Conservation (phyloP, 2,329 filamentous ascomycete species). For the Colletotrichum spaethianum region DNA sequence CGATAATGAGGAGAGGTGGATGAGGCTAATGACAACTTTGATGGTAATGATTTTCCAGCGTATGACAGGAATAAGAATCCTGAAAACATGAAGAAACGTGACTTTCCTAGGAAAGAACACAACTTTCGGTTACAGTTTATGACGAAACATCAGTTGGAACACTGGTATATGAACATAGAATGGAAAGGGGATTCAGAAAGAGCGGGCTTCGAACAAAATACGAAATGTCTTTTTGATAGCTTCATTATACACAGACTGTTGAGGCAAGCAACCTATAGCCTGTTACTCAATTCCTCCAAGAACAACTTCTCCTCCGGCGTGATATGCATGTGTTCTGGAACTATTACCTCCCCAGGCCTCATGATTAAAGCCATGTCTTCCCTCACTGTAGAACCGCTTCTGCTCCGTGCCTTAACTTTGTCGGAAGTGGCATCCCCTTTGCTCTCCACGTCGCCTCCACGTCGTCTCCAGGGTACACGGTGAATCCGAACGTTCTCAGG, state of each 20-base stretch:
- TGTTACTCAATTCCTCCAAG: slow-evolving; percentile 53
- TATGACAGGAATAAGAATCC: not conserved
- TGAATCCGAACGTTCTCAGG: slow-evolving; percentile 49
- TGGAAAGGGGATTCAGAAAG: not conserved
- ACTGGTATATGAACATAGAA: slow-evolving; percentile 10
- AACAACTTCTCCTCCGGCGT: slow-evolving; percentile 55
- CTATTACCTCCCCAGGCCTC: slow-evolving; percentile 50
- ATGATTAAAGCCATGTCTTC: slow-evolving; percentile 52
- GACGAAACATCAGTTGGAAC: not conserved
- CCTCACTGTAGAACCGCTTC: slow-evolving; percentile 24
- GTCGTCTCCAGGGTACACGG: slow-evolving; percentile 26
- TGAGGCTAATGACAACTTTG: slow-evolving; percentile 27
- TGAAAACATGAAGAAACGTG: not conserved
- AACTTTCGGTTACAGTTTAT: not conserved
- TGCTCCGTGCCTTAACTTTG: slow-evolving; percentile 12
- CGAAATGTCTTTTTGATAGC: not conserved
- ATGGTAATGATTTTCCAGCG: slow-evolving; percentile 24
- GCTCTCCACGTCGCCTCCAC: slow-evolving; percentile 12
- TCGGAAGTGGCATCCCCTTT: not conserved
- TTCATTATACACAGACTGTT: not conserved
- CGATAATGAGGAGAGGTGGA: slow-evolving; percentile 25
- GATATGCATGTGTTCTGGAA: slow-evolving; percentile 54
- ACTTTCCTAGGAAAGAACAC: not conserved
- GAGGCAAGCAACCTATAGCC: slow-evolving; percentile 45
- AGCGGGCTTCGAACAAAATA: not conserved